phyloP scores from a whole-genome alignment of 139 green algal genomes.

The Chlorella sp. region DNA sequence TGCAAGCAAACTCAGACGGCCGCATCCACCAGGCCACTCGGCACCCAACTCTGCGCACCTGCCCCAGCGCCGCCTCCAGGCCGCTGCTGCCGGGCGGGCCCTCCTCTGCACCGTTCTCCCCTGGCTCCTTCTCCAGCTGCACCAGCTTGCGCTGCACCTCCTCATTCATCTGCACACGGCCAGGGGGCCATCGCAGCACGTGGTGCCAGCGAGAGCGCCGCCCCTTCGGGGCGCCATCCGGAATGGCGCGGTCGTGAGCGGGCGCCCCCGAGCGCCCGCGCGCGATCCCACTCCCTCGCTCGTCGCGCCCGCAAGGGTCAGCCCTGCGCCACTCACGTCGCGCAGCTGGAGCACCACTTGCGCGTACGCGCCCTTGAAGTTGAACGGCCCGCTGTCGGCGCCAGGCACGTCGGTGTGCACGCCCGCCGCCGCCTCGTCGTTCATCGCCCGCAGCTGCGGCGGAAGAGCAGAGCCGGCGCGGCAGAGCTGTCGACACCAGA shows the following conservation, averaged over 20 bases:
- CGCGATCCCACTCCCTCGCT: background rate
- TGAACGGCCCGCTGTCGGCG: background rate
- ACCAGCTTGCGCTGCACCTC: constrained; percentile 23
- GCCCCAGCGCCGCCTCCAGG: background rate
- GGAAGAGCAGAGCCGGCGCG: no score
- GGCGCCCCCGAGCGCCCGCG: background rate
- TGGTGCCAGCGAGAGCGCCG: background rate
- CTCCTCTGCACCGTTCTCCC: background rate
- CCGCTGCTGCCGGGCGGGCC: background rate
- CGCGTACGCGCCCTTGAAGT: constrained; percentile 62
- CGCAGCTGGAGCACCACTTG: constrained; percentile 47
- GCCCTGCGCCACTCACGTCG: constrained; percentile 1
- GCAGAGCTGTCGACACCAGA: no score
- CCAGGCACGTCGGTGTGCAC: constrained; percentile 43
- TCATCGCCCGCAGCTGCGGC: constrained; percentile 66
- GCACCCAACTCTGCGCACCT: background rate
- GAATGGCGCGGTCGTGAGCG: background rate
- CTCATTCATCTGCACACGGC: constrained; percentile 16
- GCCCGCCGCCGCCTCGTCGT: constrained; percentile 57
- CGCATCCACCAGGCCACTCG: background rate
- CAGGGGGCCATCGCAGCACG: background rate
- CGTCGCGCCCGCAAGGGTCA: background rate
- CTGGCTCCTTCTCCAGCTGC: constrained; percentile 5
- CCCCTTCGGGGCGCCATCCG: background rate
- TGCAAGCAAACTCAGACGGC: background rate